Conservation (phyloP, 2,329 filamentous ascomycete genomes). For the Pseudocercospora cruenta region DNA sequence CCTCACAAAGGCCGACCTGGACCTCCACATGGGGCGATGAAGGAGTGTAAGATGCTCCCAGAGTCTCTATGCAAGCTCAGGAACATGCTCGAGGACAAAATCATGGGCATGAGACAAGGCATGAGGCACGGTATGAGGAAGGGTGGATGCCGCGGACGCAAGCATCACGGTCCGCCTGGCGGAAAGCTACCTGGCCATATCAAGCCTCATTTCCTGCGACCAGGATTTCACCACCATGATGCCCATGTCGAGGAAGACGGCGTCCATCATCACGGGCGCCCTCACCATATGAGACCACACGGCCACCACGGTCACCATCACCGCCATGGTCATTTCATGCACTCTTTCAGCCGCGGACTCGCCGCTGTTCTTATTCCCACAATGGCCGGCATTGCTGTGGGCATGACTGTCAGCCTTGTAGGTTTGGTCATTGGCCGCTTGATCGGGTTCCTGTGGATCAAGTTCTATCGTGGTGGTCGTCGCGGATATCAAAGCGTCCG, state of each 20-base stretch:
- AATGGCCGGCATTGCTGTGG: conserved; percentile 69
- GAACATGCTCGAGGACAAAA: conserved; percentile 53
- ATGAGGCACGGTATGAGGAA: conserved; percentile 16
- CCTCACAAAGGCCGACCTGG: conserved; percentile 10
- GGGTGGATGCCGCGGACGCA: conserved; percentile 36
- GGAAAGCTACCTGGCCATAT: conserved; percentile 34
- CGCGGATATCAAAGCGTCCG: conserved; percentile 38
- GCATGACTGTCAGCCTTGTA: conserved; percentile 67
- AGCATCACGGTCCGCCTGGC: conserved; percentile 24
- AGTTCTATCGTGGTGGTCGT: conserved; percentile 54
- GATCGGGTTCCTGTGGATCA: conserved; percentile 62
- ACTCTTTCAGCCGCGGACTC: conserved; percentile 56
- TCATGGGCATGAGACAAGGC: conserved; percentile 47
- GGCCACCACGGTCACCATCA: conserved; percentile 40
- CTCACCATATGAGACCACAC: conserved; percentile 32
- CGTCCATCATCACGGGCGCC: conserved; percentile 26
- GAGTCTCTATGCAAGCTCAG: conserved; percentile 61
- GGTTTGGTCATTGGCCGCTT: conserved; percentile 69
- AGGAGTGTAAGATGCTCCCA: conserved; percentile 43
- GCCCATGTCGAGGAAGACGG: conserved; percentile 29
- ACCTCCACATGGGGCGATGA: conserved; percentile 30
- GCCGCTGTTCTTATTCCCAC: conserved; percentile 69
- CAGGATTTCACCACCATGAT: conserved; percentile 16
- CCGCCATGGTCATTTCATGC: conserved; percentile 47
- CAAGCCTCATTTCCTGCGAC: conserved; percentile 36